Base-by-base conservation (phyloP, 148 eudicot genomes). In the Cornus controversa region DNA sequence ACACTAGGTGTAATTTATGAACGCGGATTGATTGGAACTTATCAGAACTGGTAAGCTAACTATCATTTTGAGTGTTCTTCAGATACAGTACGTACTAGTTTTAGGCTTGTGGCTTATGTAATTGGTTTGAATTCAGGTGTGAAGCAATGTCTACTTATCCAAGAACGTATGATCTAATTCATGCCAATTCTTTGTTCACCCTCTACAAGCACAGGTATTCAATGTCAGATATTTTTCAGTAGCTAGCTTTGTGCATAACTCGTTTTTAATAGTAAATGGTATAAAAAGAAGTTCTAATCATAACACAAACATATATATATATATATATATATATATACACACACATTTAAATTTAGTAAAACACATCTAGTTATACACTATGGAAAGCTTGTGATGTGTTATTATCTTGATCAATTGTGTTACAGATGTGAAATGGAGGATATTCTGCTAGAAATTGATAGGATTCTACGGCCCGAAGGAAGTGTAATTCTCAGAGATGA, bases 121-220 rank as follows among this genome's bases (percentile, higher is more conserved):
- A 42, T 8, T 54, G 45, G 34, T 42, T 75, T 72, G 28, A 24
- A 58, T 87, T 77, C 54, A 93, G 94, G 97, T 89, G 97, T 76
- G 93, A 93, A 84, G 97, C 94, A 3, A 91, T 93, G 92, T 93
- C 97, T n/a, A 93, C 95, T 50, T 93, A 93, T 73, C 97, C 97
- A 37, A 87, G 97, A 77, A 91, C 97, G 0, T 93, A 93, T 31
- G 97, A 93, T 65, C 87, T 93, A 40, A 86, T 93, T 31, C 97
- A 93, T 72, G 91, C 91, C 13, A 89, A 89, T 87, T 86, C 92
- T 8, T 26, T 93, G 6, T 93, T 91, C 75, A 88, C 92, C 7
- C 85, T 93, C 34, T 93, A 93, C 80, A 78, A 91, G 54, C 80
- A 87, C 77, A 87, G 90, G 97, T 89, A 81, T 36, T 11, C 2